A percentile compares a stretch with the other conserved stretches of the same genome.
These are phyloP conservation scores for Simmondsia chinensis DNA, from an alignment of 148 eudicot genomes.

Conservation along the genomic window DNA sequence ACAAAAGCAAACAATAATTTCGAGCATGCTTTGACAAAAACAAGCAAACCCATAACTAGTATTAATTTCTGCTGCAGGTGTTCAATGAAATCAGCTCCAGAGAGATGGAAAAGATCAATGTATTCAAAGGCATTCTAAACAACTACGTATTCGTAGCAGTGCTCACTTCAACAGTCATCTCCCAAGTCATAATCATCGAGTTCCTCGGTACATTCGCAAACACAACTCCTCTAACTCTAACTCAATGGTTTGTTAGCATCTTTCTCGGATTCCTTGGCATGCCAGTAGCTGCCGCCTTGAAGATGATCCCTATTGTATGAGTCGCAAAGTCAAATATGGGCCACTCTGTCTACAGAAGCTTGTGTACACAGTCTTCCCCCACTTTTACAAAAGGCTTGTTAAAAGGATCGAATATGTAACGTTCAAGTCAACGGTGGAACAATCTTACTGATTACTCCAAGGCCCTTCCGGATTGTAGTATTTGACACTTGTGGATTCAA, in stretches of 20 bases:
- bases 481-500: no score
- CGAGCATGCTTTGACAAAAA: no score
- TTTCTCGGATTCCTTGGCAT: constrained; percentile 67
- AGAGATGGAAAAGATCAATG: constrained; percentile 84
- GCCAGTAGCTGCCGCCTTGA: constrained; percentile 74
- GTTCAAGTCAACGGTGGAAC: no score
- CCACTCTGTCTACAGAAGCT: no score
- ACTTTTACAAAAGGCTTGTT: no score
- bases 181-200: constrained; percentile 65
- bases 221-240: constrained; percentile 52
- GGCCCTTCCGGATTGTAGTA: no score
- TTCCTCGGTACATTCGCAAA: constrained; percentile 68
- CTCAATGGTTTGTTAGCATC: constrained; percentile 53
- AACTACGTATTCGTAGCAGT: constrained; percentile 70
- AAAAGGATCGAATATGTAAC: no score
- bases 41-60: no score
- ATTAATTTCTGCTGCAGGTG: constrained; percentile 30
- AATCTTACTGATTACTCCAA: no score
- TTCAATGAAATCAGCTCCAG: constrained; percentile 87
- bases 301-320: constrained; percentile 73
- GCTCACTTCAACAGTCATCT: constrained; percentile 40
- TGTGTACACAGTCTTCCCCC: no score
- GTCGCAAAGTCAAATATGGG: no score
- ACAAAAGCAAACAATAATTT: no score
- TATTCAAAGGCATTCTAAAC: constrained; percentile 58